These are phyloP conservation scores for Vitis vinifera DNA, from an alignment of 164 flowering plant species.

Conservation along the genomic window ASM3070453v1 NC_081823.1:6608001-6608500, in stretches of 20 bases:
- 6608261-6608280: too few relatives aligned
- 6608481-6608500: slow-evolving; percentile 62
- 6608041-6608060: slow-evolving; percentile 53
- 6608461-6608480: slow-evolving; percentile 77
- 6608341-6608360: too few relatives aligned
- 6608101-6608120: slow-evolving; percentile 67
- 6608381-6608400: background rate
- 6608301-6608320: too few relatives aligned
- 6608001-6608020: slow-evolving; percentile 14
- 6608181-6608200: slow-evolving; percentile 58
- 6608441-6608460: slow-evolving; percentile 70
- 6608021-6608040: slow-evolving; percentile 37
- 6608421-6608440: slow-evolving; percentile 58
- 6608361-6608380: background rate
- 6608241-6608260: too few relatives aligned
- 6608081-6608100: slow-evolving; percentile 66
- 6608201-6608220: slow-evolving; percentile 84
- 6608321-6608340: too few relatives aligned
- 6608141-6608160: slow-evolving; percentile 64
- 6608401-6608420: slow-evolving; percentile 69
- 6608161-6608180: slow-evolving; percentile 85
- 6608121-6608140: slow-evolving; percentile 68
- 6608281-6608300: too few relatives aligned
- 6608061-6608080: slow-evolving; percentile 79
- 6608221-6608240: slow-evolving; percentile 60